Evolutionary conservation across 1,284 basidiomycete species (phyloP), one percentile per base, ranked within the genome.

Genomic region (Trametes sp.): DNA sequence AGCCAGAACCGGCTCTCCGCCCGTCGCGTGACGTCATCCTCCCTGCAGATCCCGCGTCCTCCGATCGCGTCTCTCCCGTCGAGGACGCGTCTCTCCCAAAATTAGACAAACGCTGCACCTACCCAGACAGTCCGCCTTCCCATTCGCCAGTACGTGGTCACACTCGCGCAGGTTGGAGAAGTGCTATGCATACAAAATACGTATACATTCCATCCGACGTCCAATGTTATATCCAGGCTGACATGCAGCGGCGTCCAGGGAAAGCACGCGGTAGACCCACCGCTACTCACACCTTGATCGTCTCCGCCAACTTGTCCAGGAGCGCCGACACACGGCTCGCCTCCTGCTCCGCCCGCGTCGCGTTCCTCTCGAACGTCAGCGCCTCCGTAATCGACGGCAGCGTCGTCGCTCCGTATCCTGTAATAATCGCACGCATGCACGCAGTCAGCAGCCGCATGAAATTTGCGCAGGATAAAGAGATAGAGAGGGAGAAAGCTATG

Each of bases 381-480:
- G 93, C 88, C 74, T 96, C 94, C 1, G 89, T 93, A 48, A 96
- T 79, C 19, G 86, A 92, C 8, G 94, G 95, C 72, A 96, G 83
- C 2, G 92, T 92, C 1, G 93, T 94, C 9, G 93, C 93, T 33
- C 94, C 95, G 72, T 97, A 96, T 4, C 91, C 91, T 90, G 69
- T 28, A 28, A 14, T 13, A 16, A 11, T 4, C 5, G 8, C 28
- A 8, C 48, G 38, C 38, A 41, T 5, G 11, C 31, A 33, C n/a
- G n/a, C 11, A 5, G 45, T 46, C 16, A 46, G 45, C 45, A 5
- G 28, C 24, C 19, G 45, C 38, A 46, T 46, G 19, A 21, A 28
- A 5, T n/a, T n/a, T n/a, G n/a, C n/a, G n/a, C 46, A 28, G 46
- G 26, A 19, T 29, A 10, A 11, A 10, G 16, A 36, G 35, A 36